Percentiles rank a stretch among this genome's conserved stretches.
These are phyloP conservation scores for Trichothecium sympodiale DNA, from an alignment of 2,329 filamentous ascomycete species.

Conservation along the genomic window DNA sequence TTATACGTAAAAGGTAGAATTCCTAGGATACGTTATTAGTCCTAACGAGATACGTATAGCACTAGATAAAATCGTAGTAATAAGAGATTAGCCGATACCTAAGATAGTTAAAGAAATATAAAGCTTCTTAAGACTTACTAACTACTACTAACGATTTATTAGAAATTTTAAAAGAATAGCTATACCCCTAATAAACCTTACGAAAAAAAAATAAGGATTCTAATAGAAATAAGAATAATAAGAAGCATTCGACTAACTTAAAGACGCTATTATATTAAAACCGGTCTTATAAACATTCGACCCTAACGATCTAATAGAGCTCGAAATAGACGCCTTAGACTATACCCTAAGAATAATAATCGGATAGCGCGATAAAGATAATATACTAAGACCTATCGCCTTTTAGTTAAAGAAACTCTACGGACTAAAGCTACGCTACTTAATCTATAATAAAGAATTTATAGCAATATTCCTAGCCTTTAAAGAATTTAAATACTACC, in stretches of 20 bases:
- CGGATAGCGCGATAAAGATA: slow-evolving; percentile 1
- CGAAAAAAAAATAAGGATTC: slow-evolving; percentile 3
- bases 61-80: slow-evolving; percentile 5
- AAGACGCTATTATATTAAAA: slow-evolving; percentile 1
- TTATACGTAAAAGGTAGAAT: slow-evolving; percentile 6
- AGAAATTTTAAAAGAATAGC: slow-evolving; percentile 1
- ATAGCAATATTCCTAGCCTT: too few species aligned
- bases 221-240: slow-evolving; percentile 1
- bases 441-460: too few species aligned
- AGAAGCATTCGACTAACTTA: slow-evolving; percentile 1
- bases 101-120: slow-evolving; percentile 2
- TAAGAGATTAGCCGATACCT: neutral
- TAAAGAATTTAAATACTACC: too few species aligned
- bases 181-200: slow-evolving; percentile 1
- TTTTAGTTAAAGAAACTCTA: slow-evolving; percentile 3
- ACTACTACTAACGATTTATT: slow-evolving; percentile 3
- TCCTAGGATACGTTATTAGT: slow-evolving; percentile 6
- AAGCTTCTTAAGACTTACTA: slow-evolving; percentile 5
- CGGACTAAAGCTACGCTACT: slow-evolving; percentile 1
- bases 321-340: slow-evolving; percentile 6
- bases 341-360: slow-evolving; percentile 1
- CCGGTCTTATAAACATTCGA: neutral
- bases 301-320: slow-evolving; percentile 2
- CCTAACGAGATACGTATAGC: slow-evolving; percentile 7
- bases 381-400: neutral